These are phyloP conservation scores for Inosperma sp. DNA, from an alignment of 768 basidiomycete genomes.

Conservation along the genomic window DNA sequence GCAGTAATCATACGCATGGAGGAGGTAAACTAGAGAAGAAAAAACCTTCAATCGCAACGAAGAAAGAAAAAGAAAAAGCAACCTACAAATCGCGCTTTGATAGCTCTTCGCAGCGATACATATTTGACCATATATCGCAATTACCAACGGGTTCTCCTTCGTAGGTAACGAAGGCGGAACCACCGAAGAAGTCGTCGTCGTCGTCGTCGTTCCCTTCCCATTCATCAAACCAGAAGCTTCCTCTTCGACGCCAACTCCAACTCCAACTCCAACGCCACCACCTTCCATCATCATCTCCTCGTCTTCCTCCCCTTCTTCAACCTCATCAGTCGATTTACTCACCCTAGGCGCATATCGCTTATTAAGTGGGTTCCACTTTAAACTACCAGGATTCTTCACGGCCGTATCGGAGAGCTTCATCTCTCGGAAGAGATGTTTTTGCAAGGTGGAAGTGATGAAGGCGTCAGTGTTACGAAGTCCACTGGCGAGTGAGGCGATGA, in stretches of 20 bases:
- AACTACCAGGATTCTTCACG: slow-evolving; percentile 52
- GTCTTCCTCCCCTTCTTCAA: too few species aligned
- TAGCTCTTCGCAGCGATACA: slow-evolving; percentile 83
- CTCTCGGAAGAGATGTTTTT: slow-evolving; percentile 82
- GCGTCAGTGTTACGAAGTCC: slow-evolving; percentile 68
- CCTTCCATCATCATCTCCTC: too few species aligned
- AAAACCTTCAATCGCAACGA: background rate
- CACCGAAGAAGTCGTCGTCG: slow-evolving; percentile 23
- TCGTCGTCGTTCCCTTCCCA: slow-evolving; percentile 39
- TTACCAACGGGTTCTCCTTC: slow-evolving; percentile 64
- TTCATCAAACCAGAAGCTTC: slow-evolving; percentile 34
- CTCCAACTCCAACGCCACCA: too few species aligned
- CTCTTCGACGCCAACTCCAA: slow-evolving; percentile 31
- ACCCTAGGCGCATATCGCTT: slow-evolving; percentile 61
- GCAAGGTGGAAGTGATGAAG: slow-evolving; percentile 72
- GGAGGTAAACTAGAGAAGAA: slow-evolving; percentile 63
- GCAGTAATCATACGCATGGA: slow-evolving; percentile 84
- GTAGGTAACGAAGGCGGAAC: slow-evolving; percentile 50
- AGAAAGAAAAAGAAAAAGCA: background rate
- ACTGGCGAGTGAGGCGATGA: slow-evolving; percentile 67
- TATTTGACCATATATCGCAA: slow-evolving; percentile 77
- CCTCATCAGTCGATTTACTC: too few species aligned
- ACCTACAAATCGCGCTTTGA: slow-evolving; percentile 86
- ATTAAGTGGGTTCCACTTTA: slow-evolving; percentile 58
- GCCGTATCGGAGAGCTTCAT: slow-evolving; percentile 65